phyloP scores from a whole-genome alignment of 805 yeast genomes.

The Metschnikowia noctiluminum region DNA sequence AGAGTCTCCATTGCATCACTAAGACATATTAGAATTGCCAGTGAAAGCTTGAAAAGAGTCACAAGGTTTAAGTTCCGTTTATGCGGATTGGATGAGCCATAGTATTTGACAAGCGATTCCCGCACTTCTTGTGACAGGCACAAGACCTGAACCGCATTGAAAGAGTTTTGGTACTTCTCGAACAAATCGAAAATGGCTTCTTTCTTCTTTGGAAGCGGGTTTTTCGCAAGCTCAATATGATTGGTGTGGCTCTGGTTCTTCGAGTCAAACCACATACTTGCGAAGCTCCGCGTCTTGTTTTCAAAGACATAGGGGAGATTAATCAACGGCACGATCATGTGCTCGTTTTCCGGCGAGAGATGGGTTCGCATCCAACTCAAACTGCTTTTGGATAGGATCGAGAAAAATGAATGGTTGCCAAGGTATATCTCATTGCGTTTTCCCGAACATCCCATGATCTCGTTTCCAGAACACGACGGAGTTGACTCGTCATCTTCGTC shows the following conservation, averaged over 20 bases:
- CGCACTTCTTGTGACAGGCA: background rate
- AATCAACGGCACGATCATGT: conserved; percentile 24
- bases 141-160: conserved; percentile 3
- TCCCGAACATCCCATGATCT: background rate
- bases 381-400: conserved; percentile 34
- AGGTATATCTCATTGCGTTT: conserved; percentile 21
- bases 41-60: conserved; percentile 9
- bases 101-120: conserved; percentile 6
- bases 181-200: conserved; percentile 7
- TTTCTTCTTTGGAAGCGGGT: conserved; percentile 23
- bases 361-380: conserved; percentile 29
- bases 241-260: conserved; percentile 21
- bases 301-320: conserved; percentile 28
- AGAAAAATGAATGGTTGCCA: conserved; percentile 36
- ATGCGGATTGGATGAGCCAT: background rate
- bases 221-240: conserved; percentile 19
- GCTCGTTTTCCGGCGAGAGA: conserved; percentile 22
- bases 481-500: background rate
- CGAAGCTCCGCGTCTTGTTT: conserved; percentile 16
- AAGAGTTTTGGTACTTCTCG: conserved; percentile 1
- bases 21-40: conserved; percentile 10
- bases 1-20: conserved; percentile 6
- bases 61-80: conserved; percentile 2
- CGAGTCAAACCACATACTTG: conserved; percentile 32
- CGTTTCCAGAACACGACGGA: background rate